Conservation (phyloP, 306 rosid species). For the Malus domestica region DNA sequence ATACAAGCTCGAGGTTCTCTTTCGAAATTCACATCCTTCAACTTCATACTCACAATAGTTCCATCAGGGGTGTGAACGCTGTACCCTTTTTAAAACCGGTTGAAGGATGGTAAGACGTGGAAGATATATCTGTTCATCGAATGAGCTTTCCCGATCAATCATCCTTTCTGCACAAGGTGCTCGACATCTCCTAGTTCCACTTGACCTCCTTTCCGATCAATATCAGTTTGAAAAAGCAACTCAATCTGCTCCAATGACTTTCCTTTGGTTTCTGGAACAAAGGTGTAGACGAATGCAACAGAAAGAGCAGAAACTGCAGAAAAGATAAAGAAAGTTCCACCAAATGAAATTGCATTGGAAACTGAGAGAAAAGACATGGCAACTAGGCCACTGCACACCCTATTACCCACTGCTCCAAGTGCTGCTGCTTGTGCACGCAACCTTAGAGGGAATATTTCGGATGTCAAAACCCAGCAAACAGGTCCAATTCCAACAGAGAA, state of each 20-base stretch:
- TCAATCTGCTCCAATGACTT: slow-evolving; percentile 90
- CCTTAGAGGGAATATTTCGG: slow-evolving; percentile 83
- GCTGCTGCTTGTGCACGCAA: slow-evolving; percentile 90
- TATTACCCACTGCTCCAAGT: slow-evolving; percentile 75
- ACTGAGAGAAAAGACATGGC: slow-evolving; percentile 92
- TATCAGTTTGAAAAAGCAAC: slow-evolving; percentile 57
- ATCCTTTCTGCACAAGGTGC: slow-evolving; percentile 69
- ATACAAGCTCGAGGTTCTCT: slow-evolving; percentile 13
- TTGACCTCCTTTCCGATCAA: slow-evolving; percentile 31
- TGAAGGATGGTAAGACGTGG: not conserved
- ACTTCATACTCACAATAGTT: not conserved
- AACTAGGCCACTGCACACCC: slow-evolving; percentile 76
- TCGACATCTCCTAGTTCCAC: slow-evolving; percentile 78
- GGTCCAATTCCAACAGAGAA: slow-evolving; percentile 92
- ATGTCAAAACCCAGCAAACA: slow-evolving; percentile 84
- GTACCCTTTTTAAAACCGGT: slow-evolving; percentile 12
- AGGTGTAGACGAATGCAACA: slow-evolving; percentile 46
- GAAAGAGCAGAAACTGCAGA: slow-evolving; percentile 62
- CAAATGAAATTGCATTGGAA: slow-evolving; percentile 44
- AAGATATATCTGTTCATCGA: not conserved
- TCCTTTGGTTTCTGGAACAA: slow-evolving; percentile 89
- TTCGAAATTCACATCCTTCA: slow-evolving; percentile 10
- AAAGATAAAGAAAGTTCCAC: slow-evolving; percentile 72
- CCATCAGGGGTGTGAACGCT: not conserved
- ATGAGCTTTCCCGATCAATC: not conserved